Evolutionary conservation across 768 basidiomycete species (phyloP).

Genomic region (Steccherinum ochraceum): DNA sequence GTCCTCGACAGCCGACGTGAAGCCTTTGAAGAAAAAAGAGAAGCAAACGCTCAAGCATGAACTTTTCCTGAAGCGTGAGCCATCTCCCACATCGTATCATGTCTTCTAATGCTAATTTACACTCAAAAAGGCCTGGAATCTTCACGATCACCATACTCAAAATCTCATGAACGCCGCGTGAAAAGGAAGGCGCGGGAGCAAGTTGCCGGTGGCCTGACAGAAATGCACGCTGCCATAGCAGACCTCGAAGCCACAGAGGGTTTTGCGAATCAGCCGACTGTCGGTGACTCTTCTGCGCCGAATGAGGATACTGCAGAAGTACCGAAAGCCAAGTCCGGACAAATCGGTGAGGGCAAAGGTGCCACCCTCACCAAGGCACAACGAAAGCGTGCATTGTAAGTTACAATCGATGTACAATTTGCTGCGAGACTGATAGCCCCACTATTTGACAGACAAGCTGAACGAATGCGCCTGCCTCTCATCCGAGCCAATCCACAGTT

Average conservation of each 20-base stretch:
- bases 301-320: constrained; percentile 8
- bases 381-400: constrained; percentile 64
- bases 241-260: constrained; percentile 12
- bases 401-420: constrained; percentile 9
- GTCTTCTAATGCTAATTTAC: background rate
- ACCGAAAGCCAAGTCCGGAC: constrained; percentile 28
- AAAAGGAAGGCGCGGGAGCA: constrained; percentile 57
- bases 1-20: constrained; percentile 19
- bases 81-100: background rate
- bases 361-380: constrained; percentile 54
- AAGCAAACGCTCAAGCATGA: constrained; percentile 62
- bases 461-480: constrained; percentile 63
- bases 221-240: constrained; percentile 44
- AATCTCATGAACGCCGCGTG: constrained; percentile 62
- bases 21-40: constrained; percentile 51
- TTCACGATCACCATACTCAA: constrained; percentile 54
- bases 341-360: constrained; percentile 64
- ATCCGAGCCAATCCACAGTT: constrained; percentile 64
- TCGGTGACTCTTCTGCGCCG: constrained; percentile 8
- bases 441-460: constrained; percentile 43
- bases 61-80: constrained; percentile 59
- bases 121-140: constrained; percentile 39
- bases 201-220: constrained; percentile 27
- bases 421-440: constrained; percentile 6
- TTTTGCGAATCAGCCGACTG: constrained; percentile 6